Evolutionary conservation across 208 protist genomes (phyloP).

Genomic region (Naegleria lovaniensis): DNA sequence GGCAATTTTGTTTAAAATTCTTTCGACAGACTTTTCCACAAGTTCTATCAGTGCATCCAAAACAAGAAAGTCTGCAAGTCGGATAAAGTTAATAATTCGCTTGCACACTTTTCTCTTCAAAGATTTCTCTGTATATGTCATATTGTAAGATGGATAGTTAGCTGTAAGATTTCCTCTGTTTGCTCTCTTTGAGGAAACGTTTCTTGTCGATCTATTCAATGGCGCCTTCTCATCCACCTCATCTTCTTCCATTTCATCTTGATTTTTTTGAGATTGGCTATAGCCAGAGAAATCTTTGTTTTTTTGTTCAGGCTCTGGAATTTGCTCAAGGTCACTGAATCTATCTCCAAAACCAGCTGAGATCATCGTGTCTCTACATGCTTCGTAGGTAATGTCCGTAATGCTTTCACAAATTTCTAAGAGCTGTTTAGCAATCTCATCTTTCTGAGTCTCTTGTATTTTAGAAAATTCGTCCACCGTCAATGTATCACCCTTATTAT

Average conservation of each 20-base stretch:
- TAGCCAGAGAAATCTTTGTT: neutral
- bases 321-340: neutral
- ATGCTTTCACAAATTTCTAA: constrained; percentile 72
- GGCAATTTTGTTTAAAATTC: constrained; percentile 47
- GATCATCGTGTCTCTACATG: constrained; percentile 77
- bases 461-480: neutral
- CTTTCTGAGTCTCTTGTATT: constrained; percentile 9
- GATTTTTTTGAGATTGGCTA: neutral
- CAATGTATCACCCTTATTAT: neutral
- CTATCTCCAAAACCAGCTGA: constrained; percentile 5
- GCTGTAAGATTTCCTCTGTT: constrained; percentile 59
- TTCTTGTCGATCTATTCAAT: neutral
- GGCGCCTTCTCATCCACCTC: neutral
- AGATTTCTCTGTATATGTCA: constrained; percentile 82
- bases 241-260: neutral
- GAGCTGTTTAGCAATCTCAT: constrained; percentile 47
- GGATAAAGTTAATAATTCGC: constrained; percentile 57
- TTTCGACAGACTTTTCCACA: constrained; percentile 63
- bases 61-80: constrained; percentile 85
- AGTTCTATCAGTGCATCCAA: constrained; percentile 75
- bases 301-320: neutral
- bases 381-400: constrained; percentile 71
- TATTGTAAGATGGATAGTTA: constrained; percentile 49
- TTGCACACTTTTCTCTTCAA: constrained; percentile 75
- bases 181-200: constrained; percentile 62